A percentile compares a stretch with the other conserved stretches of the same genome.
Evolutionary conservation across 2,329 filamentous ascomycete genomes (phyloP).

Genomic region (Nemania sp.): DNA sequence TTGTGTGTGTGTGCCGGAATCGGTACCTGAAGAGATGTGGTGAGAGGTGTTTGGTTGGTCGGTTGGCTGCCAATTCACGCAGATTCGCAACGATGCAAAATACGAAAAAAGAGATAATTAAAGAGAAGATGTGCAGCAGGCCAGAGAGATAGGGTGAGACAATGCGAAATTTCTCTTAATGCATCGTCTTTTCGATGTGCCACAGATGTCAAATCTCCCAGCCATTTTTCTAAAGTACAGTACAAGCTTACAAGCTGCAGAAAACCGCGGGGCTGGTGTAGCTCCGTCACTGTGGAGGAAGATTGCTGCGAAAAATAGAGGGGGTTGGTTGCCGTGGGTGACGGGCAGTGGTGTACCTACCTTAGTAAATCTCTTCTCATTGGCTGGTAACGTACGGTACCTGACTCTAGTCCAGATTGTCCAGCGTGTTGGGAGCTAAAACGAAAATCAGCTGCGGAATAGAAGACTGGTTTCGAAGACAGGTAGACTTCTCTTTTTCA

Average conservation of each 20-base stretch:
- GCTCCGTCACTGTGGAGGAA: conserved; percentile 17
- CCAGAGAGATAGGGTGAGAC: conserved; percentile 17
- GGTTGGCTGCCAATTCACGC: conserved; percentile 2
- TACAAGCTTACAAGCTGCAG: conserved; percentile 19
- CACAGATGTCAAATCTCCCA: conserved; percentile 31
- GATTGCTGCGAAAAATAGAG: conserved; percentile 31
- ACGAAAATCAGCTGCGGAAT: conserved; percentile 14
- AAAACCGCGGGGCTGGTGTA: conserved; percentile 39
- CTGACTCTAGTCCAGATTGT: conserved; percentile 7
- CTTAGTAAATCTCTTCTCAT: not conserved
- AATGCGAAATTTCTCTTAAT: conserved; percentile 27
- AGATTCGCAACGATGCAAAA: not conserved
- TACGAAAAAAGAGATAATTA: conserved; percentile 3
- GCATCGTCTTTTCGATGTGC: conserved; percentile 32
- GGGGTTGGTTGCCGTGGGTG: conserved; percentile 31
- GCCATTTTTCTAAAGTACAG: conserved; percentile 30
- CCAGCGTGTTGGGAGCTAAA: conserved; percentile 9
- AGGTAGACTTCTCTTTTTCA: conserved; percentile 24
- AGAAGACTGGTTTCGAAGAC: conserved; percentile 15
- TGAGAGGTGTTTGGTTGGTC: not conserved
- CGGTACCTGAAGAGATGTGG: too few species aligned
- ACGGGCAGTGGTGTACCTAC: conserved; percentile 30
- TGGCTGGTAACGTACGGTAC: conserved; percentile 17
- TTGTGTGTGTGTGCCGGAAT: not conserved
- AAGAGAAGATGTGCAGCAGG: conserved; percentile 17